Evolutionary conservation across 2,329 filamentous ascomycete genomes (phyloP), one percentile per base, ranked within the genome.

Genomic region (Huntiella abstrusa): DNA sequence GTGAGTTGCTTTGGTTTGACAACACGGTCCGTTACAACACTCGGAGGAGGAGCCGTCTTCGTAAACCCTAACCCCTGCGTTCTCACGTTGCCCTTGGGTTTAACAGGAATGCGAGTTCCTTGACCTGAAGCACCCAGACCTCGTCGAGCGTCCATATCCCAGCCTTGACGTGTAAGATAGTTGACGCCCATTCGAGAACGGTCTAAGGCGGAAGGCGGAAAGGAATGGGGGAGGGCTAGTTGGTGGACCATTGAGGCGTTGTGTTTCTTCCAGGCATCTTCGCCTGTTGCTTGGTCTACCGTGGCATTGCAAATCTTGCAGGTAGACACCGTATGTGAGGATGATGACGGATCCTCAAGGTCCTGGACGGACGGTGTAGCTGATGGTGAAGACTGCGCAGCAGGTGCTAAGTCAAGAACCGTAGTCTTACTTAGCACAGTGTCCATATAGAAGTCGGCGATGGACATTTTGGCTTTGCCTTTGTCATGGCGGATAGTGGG

Each of bases 51-150:
- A 28, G 22, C 22, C 7, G 66, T 62, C 6, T 66, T 55, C 22
- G 58, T 52, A 3, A 70, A 66, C 0, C 86, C 85, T 19, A 94
- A 60, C 0, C 87, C 88, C 5, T 81, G 64, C 3, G 72, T 85
- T 56, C 88, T 75, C 38, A 77, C 71, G 61, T 94, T 94, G 46
- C 71, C 64, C 49, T 68, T 71, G 1, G 73, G 65, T 57, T 85
- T 85, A 51, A 95, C 67, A 1, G 87, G 87, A 52, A 77, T 78
- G 36, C 79, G 68, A 50, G 84, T 78, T 3, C 87, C 87, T 53
- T 81, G 73, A 1, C 81, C 77, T 2, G 64, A 62, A 7, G 71
- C 71, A 0, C 87, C 87, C 0, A 95, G 67, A 0, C 87, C 87
- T 12, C 64, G 60, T 2, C 84, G 67, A 22, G 74, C 66, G 59